These are phyloP conservation scores for Venustampulla echinocandica DNA, from an alignment of 495 filamentous ascomycete species.

Conservation along the genomic window DNA sequence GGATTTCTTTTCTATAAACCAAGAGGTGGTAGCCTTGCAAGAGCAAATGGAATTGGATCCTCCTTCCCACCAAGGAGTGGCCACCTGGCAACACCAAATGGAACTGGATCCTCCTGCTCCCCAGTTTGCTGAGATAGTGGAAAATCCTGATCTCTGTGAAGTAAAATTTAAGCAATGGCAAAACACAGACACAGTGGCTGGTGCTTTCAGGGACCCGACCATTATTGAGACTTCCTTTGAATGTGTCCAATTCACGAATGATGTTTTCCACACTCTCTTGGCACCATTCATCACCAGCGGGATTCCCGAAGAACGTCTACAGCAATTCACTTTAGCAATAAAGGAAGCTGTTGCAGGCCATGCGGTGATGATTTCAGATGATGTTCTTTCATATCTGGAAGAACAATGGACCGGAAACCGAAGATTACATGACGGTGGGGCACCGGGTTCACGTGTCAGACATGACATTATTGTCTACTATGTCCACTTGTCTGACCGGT, in stretches of 20 bases:
- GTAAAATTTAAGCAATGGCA: background rate
- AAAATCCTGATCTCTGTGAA: too few relatives aligned
- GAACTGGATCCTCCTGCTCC: too few relatives aligned
- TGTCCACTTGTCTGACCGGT: background rate
- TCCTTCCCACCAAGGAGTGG: background rate
- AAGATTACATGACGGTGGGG: background rate
- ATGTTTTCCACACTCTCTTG: background rate
- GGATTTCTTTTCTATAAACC: slow-evolving; percentile 2
- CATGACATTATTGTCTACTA: background rate
- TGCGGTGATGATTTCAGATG: background rate
- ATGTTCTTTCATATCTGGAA: background rate
- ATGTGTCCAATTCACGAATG: background rate
- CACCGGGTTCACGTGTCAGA: background rate
- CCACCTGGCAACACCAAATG: slow-evolving; percentile 1
- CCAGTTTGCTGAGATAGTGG: too few relatives aligned
- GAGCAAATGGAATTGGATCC: slow-evolving; percentile 2
- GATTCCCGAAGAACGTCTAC: background rate
- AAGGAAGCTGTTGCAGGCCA: background rate
- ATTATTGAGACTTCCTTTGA: slow-evolving; percentile 3
- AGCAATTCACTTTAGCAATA: background rate
- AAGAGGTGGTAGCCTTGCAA: background rate
- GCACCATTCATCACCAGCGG: background rate
- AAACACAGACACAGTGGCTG: slow-evolving; percentile 2
- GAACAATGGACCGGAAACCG: background rate
- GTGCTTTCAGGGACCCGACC: background rate